phyloP scores from a whole-genome alignment of 192 early-diverging fungal species.

The Backusella tarrabulga region DNA sequence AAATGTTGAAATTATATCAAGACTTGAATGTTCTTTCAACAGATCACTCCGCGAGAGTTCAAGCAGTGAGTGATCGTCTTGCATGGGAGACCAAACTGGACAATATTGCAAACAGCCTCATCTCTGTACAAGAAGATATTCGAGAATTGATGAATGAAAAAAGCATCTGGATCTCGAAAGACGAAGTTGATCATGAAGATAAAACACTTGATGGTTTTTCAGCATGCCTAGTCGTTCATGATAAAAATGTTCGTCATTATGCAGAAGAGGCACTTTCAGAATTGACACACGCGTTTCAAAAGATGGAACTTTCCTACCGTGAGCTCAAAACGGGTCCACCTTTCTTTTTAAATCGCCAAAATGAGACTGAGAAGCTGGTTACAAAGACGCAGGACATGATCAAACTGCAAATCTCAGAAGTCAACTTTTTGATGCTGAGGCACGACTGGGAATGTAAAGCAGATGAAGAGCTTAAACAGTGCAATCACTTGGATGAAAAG shows the following conservation, averaged over 20 bases:
- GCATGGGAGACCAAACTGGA: background rate
- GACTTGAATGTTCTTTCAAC: background rate
- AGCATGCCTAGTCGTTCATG: background rate
- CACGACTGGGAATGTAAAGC: slow-evolving; percentile 10
- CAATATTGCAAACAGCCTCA: background rate
- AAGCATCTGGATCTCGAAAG: slow-evolving; percentile 13
- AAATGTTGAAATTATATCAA: background rate
- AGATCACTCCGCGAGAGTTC: background rate
- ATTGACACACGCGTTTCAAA: background rate
- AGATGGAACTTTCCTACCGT: background rate
- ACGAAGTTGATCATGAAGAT: slow-evolving; percentile 4
- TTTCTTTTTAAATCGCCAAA: background rate
- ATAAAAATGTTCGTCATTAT: background rate
- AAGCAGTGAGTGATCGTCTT: background rate
- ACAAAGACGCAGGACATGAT: background rate
- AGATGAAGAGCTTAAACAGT: background rate
- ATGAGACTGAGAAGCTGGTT: background rate
- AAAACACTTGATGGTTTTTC: background rate
- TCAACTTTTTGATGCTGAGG: background rate
- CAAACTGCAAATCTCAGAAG: background rate
- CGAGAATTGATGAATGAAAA: slow-evolving; percentile 23
- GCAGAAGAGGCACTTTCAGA: background rate
- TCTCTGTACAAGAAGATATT: background rate
- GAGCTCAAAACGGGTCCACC: background rate
- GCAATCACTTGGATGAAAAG: background rate